phyloP scores from a whole-genome alignment of 2,329 filamentous ascomycete genomes.

The Penicillium paneum region DNA sequence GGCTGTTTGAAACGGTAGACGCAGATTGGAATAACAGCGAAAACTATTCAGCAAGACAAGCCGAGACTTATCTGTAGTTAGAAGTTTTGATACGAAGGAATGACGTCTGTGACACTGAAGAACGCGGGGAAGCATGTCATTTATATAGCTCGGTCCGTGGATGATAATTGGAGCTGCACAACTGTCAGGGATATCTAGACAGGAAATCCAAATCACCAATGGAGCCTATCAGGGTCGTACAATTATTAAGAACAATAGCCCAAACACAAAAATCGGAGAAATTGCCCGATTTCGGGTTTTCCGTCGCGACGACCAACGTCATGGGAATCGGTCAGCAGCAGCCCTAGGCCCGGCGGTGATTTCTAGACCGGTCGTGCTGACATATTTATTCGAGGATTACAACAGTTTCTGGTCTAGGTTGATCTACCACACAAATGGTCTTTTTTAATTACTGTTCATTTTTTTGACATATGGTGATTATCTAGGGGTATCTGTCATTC shows the following conservation, averaged over 20 bases:
- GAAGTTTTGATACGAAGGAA: neutral
- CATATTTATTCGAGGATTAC: neutral
- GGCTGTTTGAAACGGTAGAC: neutral
- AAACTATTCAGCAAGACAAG: neutral
- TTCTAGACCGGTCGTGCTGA: conserved; percentile 2
- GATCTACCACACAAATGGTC: neutral
- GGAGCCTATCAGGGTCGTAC: conserved; percentile 15
- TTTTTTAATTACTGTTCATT: neutral
- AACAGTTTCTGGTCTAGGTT: neutral
- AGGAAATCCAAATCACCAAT: neutral
- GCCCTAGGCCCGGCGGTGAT: neutral
- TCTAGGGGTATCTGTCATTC: conserved; percentile 9
- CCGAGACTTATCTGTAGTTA: neutral
- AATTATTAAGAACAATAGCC: neutral
- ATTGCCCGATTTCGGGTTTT: conserved; percentile 7
- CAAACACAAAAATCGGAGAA: conserved; percentile 9
- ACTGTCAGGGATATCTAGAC: neutral
- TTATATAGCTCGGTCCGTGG: neutral
- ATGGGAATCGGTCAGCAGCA: conserved; percentile 4
- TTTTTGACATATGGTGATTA: neutral
- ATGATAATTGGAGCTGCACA: neutral
- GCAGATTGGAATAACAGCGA: neutral
- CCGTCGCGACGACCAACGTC: conserved; percentile 15
- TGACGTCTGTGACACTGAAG: neutral
- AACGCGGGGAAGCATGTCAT: neutral